These are phyloP conservation scores for Moricandia arvensis DNA, from an alignment of 345 rosid species.

Conservation along the genomic window DNA sequence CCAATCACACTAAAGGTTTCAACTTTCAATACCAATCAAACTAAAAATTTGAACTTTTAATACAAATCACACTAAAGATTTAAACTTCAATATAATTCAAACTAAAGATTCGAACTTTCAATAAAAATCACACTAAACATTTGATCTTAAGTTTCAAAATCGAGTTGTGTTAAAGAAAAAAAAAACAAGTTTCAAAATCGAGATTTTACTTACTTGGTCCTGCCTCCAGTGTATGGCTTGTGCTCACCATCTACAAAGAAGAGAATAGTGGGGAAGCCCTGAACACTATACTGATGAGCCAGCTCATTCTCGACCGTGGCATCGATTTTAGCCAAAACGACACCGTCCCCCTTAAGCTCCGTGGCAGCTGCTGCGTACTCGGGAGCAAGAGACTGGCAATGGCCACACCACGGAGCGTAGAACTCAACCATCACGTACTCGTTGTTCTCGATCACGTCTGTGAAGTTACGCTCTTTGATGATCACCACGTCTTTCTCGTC, in stretches of 20 bases:
- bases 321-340: constrained; percentile 89
- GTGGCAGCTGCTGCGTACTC: constrained; percentile 99
- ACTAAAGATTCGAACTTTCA: too few relatives aligned
- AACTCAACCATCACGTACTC: constrained; percentile 92
- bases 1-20: not conserved
- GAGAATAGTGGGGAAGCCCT: constrained; percentile 85
- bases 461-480: constrained; percentile 75
- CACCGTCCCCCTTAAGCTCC: constrained; percentile 64
- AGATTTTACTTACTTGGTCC: constrained; percentile 64
- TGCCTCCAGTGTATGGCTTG: constrained; percentile 73
- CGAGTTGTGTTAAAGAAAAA: too few relatives aligned
- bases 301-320: constrained; percentile 89
- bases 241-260: constrained; percentile 89
- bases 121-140: not conserved
- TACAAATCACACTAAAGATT: too few relatives aligned
- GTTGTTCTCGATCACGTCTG: constrained; percentile 55
- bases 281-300: constrained; percentile 71
- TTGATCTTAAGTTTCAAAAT: too few relatives aligned
- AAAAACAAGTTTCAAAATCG: not conserved
- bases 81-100: too few relatives aligned
- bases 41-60: not conserved
- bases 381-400: constrained; percentile 93
- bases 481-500: constrained; percentile 94
- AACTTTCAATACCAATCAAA: too few relatives aligned
- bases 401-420: constrained; percentile 99